Percentiles rank a stretch among this genome's conserved stretches.
Conservation (phyloP, 208 protist species). For the Acanthamoeba sp. region DNA sequence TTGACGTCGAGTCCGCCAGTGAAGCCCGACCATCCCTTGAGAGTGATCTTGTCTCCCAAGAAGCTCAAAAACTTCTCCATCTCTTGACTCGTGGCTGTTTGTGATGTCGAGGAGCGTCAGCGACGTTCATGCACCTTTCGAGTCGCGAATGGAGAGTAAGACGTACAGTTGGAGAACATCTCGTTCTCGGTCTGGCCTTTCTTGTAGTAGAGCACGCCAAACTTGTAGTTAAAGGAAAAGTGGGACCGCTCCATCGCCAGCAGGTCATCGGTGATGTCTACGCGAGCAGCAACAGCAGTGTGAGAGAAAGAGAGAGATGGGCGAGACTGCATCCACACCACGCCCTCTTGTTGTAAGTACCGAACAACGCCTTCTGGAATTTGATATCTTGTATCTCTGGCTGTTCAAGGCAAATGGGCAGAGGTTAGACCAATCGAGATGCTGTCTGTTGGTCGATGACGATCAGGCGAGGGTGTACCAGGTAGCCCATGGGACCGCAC, state of each 20-base stretch:
- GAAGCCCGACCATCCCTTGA: constrained; percentile 75
- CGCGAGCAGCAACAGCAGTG: background rate
- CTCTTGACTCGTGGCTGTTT: constrained; percentile 32
- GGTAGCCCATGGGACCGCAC: constrained; percentile 12
- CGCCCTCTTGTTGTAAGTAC: background rate
- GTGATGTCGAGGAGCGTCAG: too few relatives aligned
- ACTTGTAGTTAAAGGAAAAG: constrained; percentile 70
- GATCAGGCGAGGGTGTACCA: background rate
- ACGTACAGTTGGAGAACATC: constrained; percentile 71
- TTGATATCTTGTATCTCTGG: constrained; percentile 59
- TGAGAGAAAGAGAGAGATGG: background rate
- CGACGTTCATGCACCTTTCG: too few relatives aligned
- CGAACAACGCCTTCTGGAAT: constrained; percentile 13
- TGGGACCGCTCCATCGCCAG: constrained; percentile 9
- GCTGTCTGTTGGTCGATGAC: background rate
- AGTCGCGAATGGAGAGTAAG: background rate
- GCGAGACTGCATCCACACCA: background rate
- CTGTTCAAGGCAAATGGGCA: background rate
- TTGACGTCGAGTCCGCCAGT: constrained; percentile 76
- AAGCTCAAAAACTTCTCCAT: constrained; percentile 75
- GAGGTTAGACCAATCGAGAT: background rate
- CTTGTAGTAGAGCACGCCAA: constrained; percentile 72
- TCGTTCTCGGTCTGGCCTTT: constrained; percentile 69
- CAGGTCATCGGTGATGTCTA: constrained; percentile 53
- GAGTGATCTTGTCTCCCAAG: constrained; percentile 67